phyloP scores from a whole-genome alignment of 495 filamentous ascomycete species.

The Tuber indicum region DNA sequence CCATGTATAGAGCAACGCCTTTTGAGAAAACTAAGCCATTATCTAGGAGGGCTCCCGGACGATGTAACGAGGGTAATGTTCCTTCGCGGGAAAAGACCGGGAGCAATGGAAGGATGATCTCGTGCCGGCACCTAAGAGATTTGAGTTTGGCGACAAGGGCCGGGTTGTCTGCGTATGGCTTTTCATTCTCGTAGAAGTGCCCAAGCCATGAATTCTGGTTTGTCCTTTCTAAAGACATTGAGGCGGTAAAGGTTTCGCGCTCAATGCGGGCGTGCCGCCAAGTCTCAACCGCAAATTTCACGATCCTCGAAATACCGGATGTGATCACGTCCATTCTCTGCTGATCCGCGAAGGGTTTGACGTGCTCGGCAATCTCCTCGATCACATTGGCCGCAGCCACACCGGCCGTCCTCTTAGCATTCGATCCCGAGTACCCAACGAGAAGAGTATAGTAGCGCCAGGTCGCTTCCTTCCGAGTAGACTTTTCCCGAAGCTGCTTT shows the following conservation, averaged over 20 bases:
- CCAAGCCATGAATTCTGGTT: slow-evolving; percentile 48
- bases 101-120: slow-evolving; percentile 50
- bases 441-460: slow-evolving; percentile 61
- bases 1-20: slow-evolving; percentile 52
- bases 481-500: slow-evolving; percentile 57
- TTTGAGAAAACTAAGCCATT: slow-evolving; percentile 51
- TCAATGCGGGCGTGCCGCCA: slow-evolving; percentile 61
- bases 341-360: slow-evolving; percentile 55
- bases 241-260: slow-evolving; percentile 55
- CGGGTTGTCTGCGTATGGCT: slow-evolving; percentile 30
- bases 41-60: slow-evolving; percentile 49
- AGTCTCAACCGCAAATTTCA: slow-evolving; percentile 59
- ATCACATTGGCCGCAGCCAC: slow-evolving; percentile 56
- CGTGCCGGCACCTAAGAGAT: slow-evolving; percentile 16
- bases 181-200: slow-evolving; percentile 42
- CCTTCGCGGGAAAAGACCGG: slow-evolving; percentile 53
- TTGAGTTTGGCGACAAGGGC: slow-evolving; percentile 29
- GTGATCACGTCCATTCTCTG: slow-evolving; percentile 51
- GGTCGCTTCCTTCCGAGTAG: slow-evolving; percentile 56
- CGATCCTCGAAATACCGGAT: slow-evolving; percentile 52
- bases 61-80: slow-evolving; percentile 38
- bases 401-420: slow-evolving; percentile 57
- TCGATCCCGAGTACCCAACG: slow-evolving; percentile 57
- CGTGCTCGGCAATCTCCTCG: slow-evolving; percentile 55
- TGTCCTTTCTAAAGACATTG: slow-evolving; percentile 49